These are phyloP conservation scores for Eucalyptus camaldulensis DNA, from an alignment of 345 rosid genomes.

Conservation along the genomic window DNA sequence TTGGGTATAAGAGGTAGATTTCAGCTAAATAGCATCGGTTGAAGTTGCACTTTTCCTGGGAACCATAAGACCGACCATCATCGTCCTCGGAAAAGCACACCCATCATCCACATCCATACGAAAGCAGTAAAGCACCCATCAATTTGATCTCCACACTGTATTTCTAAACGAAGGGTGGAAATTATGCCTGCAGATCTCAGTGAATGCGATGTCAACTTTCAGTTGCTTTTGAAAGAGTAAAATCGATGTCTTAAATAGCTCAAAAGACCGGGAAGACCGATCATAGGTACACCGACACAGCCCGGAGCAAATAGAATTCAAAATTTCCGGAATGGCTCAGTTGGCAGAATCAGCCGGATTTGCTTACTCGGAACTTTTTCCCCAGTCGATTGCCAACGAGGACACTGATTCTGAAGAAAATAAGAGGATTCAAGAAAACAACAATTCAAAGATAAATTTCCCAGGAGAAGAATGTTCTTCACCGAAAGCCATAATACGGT, in stretches of 20 bases:
- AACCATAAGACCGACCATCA: not conserved
- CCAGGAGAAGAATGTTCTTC: too few species aligned
- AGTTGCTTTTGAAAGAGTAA: not conserved
- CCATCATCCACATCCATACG: not conserved
- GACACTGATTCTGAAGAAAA: too few species aligned
- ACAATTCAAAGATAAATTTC: too few species aligned
- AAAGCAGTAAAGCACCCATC: not conserved
- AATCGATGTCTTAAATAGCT: not conserved
- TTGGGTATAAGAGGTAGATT: not conserved
- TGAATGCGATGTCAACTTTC: not conserved
- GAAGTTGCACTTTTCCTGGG: not conserved
- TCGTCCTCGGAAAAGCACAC: not conserved
- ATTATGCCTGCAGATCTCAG: not conserved
- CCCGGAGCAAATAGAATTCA: not conserved
- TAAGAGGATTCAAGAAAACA: too few species aligned
- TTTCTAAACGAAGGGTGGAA: not conserved
- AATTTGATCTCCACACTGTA: not conserved
- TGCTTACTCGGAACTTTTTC: not conserved
- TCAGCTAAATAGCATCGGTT: too few species aligned
- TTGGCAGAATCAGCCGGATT: too few species aligned
- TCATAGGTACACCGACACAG: not conserved
- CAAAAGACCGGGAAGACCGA: not conserved
- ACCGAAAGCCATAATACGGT: too few species aligned
- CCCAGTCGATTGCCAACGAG: not conserved
- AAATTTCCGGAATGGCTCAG: not conserved